These are phyloP conservation scores for Fusarium keratoplasticum DNA, from an alignment of 2,329 filamentous ascomycete species.

Conservation along the genomic window DNA sequence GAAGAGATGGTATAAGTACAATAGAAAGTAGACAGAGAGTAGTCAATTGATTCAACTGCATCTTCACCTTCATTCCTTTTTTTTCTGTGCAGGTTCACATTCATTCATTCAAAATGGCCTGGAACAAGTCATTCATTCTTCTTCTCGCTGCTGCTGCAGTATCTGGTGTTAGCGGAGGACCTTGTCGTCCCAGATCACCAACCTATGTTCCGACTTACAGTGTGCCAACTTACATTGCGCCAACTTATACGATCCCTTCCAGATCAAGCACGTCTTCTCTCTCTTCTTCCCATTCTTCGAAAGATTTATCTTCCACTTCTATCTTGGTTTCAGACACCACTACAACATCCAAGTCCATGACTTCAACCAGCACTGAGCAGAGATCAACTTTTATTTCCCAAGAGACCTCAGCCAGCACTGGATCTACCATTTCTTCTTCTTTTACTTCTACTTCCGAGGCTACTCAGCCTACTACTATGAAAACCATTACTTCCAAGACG, in stretches of 20 bases:
- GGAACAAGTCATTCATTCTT: constrained; percentile 30
- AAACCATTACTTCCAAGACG: background rate
- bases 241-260: constrained; percentile 24
- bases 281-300: background rate
- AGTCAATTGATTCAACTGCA: background rate
- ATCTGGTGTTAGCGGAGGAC: constrained; percentile 13
- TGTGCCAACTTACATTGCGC: constrained; percentile 10
- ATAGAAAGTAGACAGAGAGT: background rate
- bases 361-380: background rate
- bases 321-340: background rate
- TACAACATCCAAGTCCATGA: background rate
- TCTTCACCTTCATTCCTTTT: background rate
- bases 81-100: constrained; percentile 12
- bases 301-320: background rate
- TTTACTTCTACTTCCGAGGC: background rate
- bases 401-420: background rate
- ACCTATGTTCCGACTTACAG: constrained; percentile 9
- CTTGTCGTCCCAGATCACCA: constrained; percentile 26
- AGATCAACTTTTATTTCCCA: constrained; percentile 2
- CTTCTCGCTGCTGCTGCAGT: constrained; percentile 18
- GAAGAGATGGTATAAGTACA: constrained; percentile 8
- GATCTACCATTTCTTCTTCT: background rate
- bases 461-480: background rate
- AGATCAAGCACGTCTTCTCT: constrained; percentile 1
- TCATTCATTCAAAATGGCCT: constrained; percentile 23